Evolutionary conservation across 1,139 yeast species (phyloP).

Genomic region (Meyerozyma elateridarum): DNA sequence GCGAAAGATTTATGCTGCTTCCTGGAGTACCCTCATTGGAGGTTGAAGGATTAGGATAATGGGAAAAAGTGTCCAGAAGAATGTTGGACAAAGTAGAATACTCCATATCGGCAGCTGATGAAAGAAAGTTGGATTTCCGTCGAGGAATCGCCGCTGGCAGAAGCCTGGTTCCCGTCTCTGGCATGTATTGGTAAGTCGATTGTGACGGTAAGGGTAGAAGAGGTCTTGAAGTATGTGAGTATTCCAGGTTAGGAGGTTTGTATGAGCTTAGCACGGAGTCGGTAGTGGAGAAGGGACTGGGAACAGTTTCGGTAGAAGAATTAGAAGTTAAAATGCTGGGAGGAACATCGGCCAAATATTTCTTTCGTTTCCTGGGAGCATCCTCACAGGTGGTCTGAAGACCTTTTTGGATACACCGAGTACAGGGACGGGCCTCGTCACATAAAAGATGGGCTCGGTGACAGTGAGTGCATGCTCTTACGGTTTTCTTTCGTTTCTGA

Average conservation of each 20-base stretch:
- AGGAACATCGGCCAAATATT: conserved; percentile 64
- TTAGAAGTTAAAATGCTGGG: conserved; percentile 9
- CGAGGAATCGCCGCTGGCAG: too few species aligned
- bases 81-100: conserved; percentile 74
- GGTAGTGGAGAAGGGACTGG: too few species aligned
- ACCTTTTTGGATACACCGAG: conserved; percentile 69
- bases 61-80: conserved; percentile 47
- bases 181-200: too few species aligned
- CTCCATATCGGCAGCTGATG: conserved; percentile 77
- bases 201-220: neutral
- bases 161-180: too few species aligned
- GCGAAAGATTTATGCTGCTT: conserved; percentile 32
- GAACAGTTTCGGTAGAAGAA: neutral
- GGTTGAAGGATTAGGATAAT: conserved; percentile 22
- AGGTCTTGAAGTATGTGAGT: neutral
- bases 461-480: conserved; percentile 83
- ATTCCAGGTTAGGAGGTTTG: too few species aligned
- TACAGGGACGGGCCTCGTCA: conserved; percentile 77
- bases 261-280: too few species aligned
- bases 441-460: conserved; percentile 86
- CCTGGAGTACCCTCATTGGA: conserved; percentile 43
- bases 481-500: conserved; percentile 52
- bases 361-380: conserved; percentile 84
- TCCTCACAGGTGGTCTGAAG: conserved; percentile 73
- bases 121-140: conserved; percentile 46